These are phyloP conservation scores for Blepharisma undulans DNA, from an alignment of 169 alveolate species.

Conservation along the genomic window DNA sequence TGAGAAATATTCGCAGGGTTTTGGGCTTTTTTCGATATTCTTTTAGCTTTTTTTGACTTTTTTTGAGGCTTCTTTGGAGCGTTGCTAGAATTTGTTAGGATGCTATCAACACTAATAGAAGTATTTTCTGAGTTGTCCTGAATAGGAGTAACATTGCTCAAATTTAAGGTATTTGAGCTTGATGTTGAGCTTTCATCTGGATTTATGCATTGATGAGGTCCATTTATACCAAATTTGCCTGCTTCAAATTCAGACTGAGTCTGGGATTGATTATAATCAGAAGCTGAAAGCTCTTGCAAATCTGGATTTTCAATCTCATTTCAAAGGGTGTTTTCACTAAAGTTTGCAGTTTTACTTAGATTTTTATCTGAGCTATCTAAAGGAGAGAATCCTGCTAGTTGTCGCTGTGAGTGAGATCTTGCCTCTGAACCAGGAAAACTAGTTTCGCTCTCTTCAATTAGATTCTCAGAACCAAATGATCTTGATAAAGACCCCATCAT, in stretches of 20 bases:
- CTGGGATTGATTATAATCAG: not conserved
- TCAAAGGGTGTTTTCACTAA: not conserved
- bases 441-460: not conserved
- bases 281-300: too few relatives aligned
- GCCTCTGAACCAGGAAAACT: not conserved
- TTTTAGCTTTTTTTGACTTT: not conserved
- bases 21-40: too few relatives aligned
- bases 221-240: not conserved
- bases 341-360: not conserved
- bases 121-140: not conserved
- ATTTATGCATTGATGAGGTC: not conserved
- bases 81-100: not conserved
- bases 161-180: not conserved
- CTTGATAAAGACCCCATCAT: not conserved
- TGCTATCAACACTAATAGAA: not conserved
- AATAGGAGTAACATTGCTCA: not conserved
- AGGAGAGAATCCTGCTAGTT: not conserved
- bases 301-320: too few relatives aligned
- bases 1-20: not conserved
- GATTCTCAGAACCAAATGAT: not conserved
- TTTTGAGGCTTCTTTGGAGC: not conserved
- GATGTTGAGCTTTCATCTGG: not conserved
- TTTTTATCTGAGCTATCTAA: not conserved
- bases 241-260: too few relatives aligned
- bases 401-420: not conserved